Percentiles rank a stretch among this genome's conserved stretches.
Conservation (phyloP, 257 asterid genomes). For the Leonotis leonurus region DNA sequence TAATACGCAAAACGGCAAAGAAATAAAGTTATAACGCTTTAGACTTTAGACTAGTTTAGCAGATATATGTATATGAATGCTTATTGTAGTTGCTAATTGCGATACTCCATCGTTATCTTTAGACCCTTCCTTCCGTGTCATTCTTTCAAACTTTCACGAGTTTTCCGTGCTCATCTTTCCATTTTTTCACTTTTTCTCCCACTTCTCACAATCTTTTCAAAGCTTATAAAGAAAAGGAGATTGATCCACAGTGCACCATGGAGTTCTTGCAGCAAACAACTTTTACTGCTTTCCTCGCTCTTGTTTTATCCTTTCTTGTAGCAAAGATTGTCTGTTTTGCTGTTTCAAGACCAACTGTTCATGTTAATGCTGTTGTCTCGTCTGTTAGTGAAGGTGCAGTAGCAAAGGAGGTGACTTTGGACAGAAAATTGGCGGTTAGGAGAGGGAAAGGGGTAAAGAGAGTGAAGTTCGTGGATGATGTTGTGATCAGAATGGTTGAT, state of each 20-base stretch:
- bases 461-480: constrained; percentile 50
- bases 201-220: constrained; percentile 18
- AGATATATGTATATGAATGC: constrained; percentile 16
- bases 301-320: constrained; percentile 33
- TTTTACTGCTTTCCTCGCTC: constrained; percentile 34
- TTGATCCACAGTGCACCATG: constrained; percentile 27
- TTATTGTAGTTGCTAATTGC: constrained; percentile 8
- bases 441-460: constrained; percentile 29
- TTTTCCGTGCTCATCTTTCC: constrained; percentile 18
- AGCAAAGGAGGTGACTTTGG: constrained; percentile 19
- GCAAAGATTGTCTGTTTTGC: constrained; percentile 44
- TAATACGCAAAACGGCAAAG: not conserved
- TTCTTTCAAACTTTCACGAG: constrained; percentile 19
- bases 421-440: constrained; percentile 28
- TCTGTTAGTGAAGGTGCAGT: constrained; percentile 24
- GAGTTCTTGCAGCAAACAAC: constrained; percentile 39
- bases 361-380: constrained; percentile 4
- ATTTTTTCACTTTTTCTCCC: constrained; percentile 3
- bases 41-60: not conserved
- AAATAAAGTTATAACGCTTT: constrained; percentile 7
- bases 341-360: constrained; percentile 18
- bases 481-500: constrained; percentile 37
- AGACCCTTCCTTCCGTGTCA: constrained; percentile 16
- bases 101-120: constrained; percentile 20
- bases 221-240: not conserved